phyloP scores from a whole-genome alignment of 345 rosid genomes.

The Eutrema heterophyllum region DNA sequence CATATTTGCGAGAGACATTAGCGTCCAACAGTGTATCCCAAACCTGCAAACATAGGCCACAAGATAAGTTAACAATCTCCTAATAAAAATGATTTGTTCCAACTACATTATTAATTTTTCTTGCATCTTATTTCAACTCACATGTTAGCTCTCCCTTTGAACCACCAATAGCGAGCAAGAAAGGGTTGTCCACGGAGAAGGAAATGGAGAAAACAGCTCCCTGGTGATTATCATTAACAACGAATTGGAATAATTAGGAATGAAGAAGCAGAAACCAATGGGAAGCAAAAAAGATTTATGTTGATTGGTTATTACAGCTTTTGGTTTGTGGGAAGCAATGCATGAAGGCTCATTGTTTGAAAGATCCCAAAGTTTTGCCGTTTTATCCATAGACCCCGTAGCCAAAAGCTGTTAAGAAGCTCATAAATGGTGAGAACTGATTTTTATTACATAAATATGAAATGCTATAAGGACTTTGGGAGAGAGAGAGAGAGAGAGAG shows the following conservation, averaged over 20 bases:
- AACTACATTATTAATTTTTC: neutral
- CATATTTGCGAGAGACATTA: constrained; percentile 43
- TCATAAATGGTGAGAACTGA: constrained; percentile 8
- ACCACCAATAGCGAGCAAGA: constrained; percentile 85
- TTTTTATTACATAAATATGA: neutral
- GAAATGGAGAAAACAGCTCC: constrained; percentile 80
- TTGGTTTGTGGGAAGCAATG: constrained; percentile 52
- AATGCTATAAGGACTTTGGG: neutral
- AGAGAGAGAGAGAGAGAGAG: neutral
- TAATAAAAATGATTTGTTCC: neutral
- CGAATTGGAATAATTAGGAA: neutral
- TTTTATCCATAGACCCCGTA: constrained; percentile 55
- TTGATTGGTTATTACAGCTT: constrained; percentile 48
- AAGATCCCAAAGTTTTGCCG: constrained; percentile 80
- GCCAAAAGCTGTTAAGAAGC: constrained; percentile 43
- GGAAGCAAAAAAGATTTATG: neutral
- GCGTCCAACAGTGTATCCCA: constrained; percentile 73
- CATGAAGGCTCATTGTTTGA: constrained; percentile 77
- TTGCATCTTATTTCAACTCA: constrained; percentile 32
- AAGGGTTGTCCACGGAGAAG: constrained; percentile 74
- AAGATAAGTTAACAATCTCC: neutral
- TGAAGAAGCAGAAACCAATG: neutral
- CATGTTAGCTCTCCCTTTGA: constrained; percentile 82
- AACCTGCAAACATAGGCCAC: constrained; percentile 41
- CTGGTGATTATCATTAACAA: constrained; percentile 24